Conservation (phyloP, 768 basidiomycete genomes). For the Amanita fuliginea region DNA sequence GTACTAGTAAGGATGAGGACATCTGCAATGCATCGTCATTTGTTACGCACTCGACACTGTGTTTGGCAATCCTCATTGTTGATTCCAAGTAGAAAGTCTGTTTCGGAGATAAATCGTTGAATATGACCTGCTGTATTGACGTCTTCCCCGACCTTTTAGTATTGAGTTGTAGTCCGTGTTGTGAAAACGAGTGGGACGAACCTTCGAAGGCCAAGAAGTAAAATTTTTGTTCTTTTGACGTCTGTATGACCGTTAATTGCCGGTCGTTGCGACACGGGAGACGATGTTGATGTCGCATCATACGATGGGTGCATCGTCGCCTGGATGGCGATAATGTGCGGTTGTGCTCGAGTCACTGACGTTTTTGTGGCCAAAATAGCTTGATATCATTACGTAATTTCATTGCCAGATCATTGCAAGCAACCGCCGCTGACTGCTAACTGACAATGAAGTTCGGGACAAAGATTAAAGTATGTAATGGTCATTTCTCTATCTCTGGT, state of each 20-base stretch:
- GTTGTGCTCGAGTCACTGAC: background rate
- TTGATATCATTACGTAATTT: slow-evolving; percentile 1
- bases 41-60: slow-evolving; percentile 64
- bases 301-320: slow-evolving; percentile 18
- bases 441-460: slow-evolving; percentile 70
- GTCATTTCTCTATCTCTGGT: background rate
- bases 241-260: slow-evolving; percentile 18
- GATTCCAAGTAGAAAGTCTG: slow-evolving; percentile 88
- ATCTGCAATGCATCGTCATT: background rate
- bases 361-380: background rate
- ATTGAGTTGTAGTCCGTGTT: slow-evolving; percentile 3
- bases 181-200: slow-evolving; percentile 13
- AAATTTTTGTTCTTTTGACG: slow-evolving; percentile 50
- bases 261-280: slow-evolving; percentile 15
- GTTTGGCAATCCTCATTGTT: slow-evolving; percentile 66
- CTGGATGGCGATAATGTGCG: slow-evolving; percentile 6
- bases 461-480: slow-evolving; percentile 38
- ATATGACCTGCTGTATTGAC: slow-evolving; percentile 85
- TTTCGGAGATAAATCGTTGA: slow-evolving; percentile 72
- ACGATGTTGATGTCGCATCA: slow-evolving; percentile 20
- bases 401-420: background rate
- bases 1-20: slow-evolving; percentile 38
- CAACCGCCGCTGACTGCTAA: background rate
- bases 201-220: slow-evolving; percentile 66
- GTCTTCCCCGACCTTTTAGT: slow-evolving; percentile 77